These are phyloP conservation scores for Sporothrix humicola DNA, from an alignment of 2,329 filamentous ascomycete species.

Conservation along the genomic window DNA sequence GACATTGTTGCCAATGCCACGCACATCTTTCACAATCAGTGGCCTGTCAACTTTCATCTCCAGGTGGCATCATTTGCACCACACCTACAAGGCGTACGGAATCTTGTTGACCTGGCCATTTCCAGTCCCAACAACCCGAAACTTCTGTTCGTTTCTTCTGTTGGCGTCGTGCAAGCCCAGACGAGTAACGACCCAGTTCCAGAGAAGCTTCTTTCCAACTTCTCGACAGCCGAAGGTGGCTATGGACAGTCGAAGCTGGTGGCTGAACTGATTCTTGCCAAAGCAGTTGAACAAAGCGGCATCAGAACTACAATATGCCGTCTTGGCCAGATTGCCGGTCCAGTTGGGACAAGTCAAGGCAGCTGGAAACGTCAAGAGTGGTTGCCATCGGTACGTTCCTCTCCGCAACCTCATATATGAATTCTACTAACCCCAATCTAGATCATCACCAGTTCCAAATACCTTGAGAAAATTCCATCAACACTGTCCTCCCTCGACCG, in stretches of 20 bases:
- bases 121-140: background rate
- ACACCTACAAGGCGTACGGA: background rate
- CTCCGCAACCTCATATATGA: too few relatives aligned
- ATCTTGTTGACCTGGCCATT: background rate
- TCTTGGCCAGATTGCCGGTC: background rate
- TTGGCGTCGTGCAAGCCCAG: background rate
- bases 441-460: background rate
- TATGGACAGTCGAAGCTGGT: background rate
- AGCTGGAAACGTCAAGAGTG: slow-evolving; percentile 3
- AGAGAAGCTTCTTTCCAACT: background rate
- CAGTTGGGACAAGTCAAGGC: background rate
- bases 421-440: background rate
- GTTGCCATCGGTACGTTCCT: background rate
- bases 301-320: background rate
- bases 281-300: background rate
- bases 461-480: background rate
- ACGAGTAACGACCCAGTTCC: background rate
- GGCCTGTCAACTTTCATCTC: background rate
- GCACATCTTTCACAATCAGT: background rate
- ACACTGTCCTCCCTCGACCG: background rate
- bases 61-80: background rate
- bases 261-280: background rate
- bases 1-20: background rate
- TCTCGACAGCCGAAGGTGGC: background rate
- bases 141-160: background rate